Evolutionary conservation across 495 filamentous ascomycete genomes (phyloP).

Genomic region (Trichoderma gamsii): DNA sequence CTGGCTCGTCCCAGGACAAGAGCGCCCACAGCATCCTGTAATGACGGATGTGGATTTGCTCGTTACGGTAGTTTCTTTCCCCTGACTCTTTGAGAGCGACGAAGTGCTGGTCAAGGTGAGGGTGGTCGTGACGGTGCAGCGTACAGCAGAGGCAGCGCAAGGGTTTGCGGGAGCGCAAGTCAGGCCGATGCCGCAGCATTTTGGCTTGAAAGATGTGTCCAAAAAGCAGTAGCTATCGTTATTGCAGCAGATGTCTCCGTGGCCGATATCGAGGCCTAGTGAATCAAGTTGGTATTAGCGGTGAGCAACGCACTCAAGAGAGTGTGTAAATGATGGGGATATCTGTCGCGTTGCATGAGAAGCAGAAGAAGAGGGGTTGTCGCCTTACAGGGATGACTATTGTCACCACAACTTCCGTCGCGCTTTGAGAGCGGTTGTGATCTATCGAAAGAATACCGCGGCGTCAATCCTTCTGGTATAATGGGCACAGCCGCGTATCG

Average conservation of each 20-base stretch:
- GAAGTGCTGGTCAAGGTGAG: slow-evolving; percentile 20
- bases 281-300: slow-evolving; percentile 11
- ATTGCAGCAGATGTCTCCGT: slow-evolving; percentile 20
- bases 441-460: slow-evolving; percentile 15
- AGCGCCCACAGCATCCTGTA: slow-evolving; percentile 35
- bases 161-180: slow-evolving; percentile 26
- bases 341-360: background rate
- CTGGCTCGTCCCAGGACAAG: slow-evolving; percentile 29
- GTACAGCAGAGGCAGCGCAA: slow-evolving; percentile 23
- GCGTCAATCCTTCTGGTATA: background rate
- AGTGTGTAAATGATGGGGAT: background rate
- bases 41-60: slow-evolving; percentile 16
- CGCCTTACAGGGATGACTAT: slow-evolving; percentile 16
- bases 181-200: slow-evolving; percentile 36
- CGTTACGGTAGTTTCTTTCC: background rate
- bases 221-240: slow-evolving; percentile 30
- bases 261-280: slow-evolving; percentile 22
- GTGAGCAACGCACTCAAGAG: background rate
- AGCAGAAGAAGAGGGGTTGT: slow-evolving; percentile 12
- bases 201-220: slow-evolving; percentile 16
- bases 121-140: slow-evolving; percentile 21
- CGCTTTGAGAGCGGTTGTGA: slow-evolving; percentile 14
- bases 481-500: background rate
- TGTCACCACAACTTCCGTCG: background rate
- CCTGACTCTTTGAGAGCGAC: background rate